phyloP scores from a whole-genome alignment of 1,139 yeast genomes.

The Candida sanyaensis region DNA sequence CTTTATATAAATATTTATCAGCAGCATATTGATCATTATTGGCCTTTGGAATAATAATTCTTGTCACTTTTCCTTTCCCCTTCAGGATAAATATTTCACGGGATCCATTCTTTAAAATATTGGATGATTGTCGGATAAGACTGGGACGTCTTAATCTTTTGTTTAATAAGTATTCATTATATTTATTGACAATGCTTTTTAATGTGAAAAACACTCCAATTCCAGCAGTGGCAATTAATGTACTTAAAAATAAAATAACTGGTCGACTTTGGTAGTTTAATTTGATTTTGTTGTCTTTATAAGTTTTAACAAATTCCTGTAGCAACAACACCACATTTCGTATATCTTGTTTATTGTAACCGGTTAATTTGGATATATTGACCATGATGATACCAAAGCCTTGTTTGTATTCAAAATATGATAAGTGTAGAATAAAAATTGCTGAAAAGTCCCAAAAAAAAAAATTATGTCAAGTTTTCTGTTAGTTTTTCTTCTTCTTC shows the following conservation, averaged over 20 bases:
- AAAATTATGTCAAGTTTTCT: too few species aligned
- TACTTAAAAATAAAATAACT: constrained; percentile 44
- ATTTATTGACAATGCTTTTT: constrained; percentile 31
- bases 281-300: constrained; percentile 39
- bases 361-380: constrained; percentile 35
- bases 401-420: too few species aligned
- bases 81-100: constrained; percentile 58
- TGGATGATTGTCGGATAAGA: constrained; percentile 45
- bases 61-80: constrained; percentile 39
- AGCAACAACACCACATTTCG: constrained; percentile 35
- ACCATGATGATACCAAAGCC: constrained; percentile 24
- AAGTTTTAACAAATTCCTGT: constrained; percentile 40
- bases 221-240: constrained; percentile 46
- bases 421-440: too few species aligned
- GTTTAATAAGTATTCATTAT: constrained; percentile 31
- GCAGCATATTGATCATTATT: constrained; percentile 65
- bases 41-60: constrained; percentile 61
- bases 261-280: constrained; percentile 49
- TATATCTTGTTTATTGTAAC: constrained; percentile 36
- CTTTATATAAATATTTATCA: constrained; percentile 63
- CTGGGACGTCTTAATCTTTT: constrained; percentile 35
- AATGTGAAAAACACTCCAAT: constrained; percentile 40
- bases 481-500: too few species aligned
- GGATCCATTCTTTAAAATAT: constrained; percentile 52
- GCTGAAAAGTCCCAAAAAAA: too few species aligned